phyloP scores from a whole-genome alignment of 2,329 filamentous ascomycete genomes.

The Calonectria hongkongensis region DNA sequence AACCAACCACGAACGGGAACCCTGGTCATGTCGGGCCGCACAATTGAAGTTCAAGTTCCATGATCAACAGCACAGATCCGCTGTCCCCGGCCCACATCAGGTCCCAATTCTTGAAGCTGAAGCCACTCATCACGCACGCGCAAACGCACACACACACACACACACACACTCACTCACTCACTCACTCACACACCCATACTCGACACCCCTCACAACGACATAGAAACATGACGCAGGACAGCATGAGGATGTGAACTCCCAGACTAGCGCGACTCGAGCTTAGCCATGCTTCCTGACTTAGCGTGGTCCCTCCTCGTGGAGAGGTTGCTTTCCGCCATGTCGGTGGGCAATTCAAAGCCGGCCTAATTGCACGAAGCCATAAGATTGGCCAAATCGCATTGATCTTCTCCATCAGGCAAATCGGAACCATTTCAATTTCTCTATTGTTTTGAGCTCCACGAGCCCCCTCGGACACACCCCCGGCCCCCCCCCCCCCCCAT shows the following conservation, averaged over 20 bases:
- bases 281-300: slow-evolving; percentile 20
- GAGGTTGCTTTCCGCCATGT: not conserved
- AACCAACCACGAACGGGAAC: slow-evolving; percentile 20
- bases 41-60: slow-evolving; percentile 12
- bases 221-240: slow-evolving; percentile 35
- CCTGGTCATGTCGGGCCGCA: slow-evolving; percentile 27
- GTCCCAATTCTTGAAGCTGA: slow-evolving; percentile 9
- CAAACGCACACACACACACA: not conserved
- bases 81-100: slow-evolving; percentile 19
- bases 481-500: not conserved
- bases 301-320: slow-evolving; percentile 23
- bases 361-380: not conserved
- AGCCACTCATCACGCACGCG: not conserved
- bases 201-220: not conserved
- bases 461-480: not conserved
- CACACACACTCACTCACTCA: not conserved
- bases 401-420: not conserved
- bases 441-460: not conserved
- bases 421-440: not conserved
- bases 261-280: slow-evolving; percentile 12
- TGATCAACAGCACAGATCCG: slow-evolving; percentile 15
- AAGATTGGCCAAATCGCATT: slow-evolving; percentile 16
- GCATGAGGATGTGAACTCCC: not conserved
- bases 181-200: not conserved
- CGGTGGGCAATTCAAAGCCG: not conserved